These are phyloP conservation scores for Solanum chiquidenum DNA, from an alignment of 257 asterid species.

Conservation along the genomic window DNA sequence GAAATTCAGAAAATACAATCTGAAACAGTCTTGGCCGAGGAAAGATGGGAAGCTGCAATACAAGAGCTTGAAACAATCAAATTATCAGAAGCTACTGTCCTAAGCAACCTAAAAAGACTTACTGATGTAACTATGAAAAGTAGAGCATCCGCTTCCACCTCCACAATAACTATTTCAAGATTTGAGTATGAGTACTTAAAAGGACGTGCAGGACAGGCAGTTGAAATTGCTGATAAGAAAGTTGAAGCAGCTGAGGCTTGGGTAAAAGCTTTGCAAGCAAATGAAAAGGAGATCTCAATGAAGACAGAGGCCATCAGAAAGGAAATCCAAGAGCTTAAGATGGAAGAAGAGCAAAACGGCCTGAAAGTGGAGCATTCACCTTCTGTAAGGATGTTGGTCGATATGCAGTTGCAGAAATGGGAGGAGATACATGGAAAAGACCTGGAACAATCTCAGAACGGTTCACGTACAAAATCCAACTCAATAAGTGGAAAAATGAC, in stretches of 20 bases:
- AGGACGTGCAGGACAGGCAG: constrained; percentile 59
- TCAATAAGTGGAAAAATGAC: constrained; percentile 30
- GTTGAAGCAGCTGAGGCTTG: constrained; percentile 89
- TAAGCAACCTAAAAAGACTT: constrained; percentile 44
- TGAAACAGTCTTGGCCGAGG: constrained; percentile 48
- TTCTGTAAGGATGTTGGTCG: constrained; percentile 18
- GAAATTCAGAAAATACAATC: constrained; percentile 48
- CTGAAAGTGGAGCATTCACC: constrained; percentile 21
- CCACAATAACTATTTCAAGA: constrained; percentile 51
- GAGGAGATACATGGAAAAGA: constrained; percentile 14
- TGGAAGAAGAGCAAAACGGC: constrained; percentile 31
- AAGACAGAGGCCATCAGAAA: constrained; percentile 39
- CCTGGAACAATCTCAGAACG: constrained; percentile 20
- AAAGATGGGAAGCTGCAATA: constrained; percentile 41
- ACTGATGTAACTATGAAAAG: constrained; percentile 37
- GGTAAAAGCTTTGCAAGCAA: constrained; percentile 75
- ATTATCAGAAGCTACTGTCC: constrained; percentile 54
- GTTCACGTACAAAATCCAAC: constrained; percentile 18
- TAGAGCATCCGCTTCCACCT: constrained; percentile 43
- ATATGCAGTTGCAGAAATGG: constrained; percentile 38
- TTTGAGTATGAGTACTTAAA: constrained; percentile 74
- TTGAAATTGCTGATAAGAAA: constrained; percentile 70
- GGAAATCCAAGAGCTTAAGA: constrained; percentile 39
- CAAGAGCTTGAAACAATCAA: constrained; percentile 51
- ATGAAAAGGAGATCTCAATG: constrained; percentile 57